phyloP scores from a whole-genome alignment of 1,139 yeast genomes.

The Lodderomyces orthopsilosis region DNA sequence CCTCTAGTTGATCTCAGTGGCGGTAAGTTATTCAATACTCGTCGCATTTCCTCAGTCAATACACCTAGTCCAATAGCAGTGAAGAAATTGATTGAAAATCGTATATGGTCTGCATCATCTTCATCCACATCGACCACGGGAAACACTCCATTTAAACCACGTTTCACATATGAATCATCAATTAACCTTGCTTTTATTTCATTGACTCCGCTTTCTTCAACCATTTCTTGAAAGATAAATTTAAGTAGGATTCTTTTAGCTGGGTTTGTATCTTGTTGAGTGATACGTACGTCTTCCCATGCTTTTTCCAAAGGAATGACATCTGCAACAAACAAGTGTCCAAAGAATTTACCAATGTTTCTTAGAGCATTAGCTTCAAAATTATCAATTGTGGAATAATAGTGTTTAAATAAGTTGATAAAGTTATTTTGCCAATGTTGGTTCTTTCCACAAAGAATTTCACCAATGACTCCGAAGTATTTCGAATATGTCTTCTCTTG shows the following conservation, averaged over 20 bases:
- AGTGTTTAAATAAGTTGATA: constrained; percentile 49
- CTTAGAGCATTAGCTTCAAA: constrained; percentile 72
- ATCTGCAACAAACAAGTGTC: constrained; percentile 75
- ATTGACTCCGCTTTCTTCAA: constrained; percentile 69
- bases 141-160: constrained; percentile 49
- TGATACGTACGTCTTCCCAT: constrained; percentile 62
- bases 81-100: constrained; percentile 86
- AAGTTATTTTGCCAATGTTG: constrained; percentile 59
- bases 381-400: constrained; percentile 59
- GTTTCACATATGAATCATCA: constrained; percentile 46
- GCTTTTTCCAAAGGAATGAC: constrained; percentile 44
- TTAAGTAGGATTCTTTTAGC: constrained; percentile 81
- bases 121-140: constrained; percentile 40
- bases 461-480: constrained; percentile 77
- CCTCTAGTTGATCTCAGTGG: constrained; percentile 7
- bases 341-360: constrained; percentile 83
- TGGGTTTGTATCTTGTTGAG: constrained; percentile 72
- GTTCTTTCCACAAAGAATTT: constrained; percentile 50
- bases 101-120: constrained; percentile 53
- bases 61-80: constrained; percentile 90
- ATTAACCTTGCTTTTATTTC: constrained; percentile 48
- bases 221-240: constrained; percentile 75
- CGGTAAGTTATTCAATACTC: constrained; percentile 31
- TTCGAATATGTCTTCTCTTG: constrained; percentile 89
- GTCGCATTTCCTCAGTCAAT: constrained; percentile 80